Percentiles rank a stretch among this genome's conserved stretches.
phyloP scores from a whole-genome alignment of 768 basidiomycete species.

The Hericium alpestre region DNA sequence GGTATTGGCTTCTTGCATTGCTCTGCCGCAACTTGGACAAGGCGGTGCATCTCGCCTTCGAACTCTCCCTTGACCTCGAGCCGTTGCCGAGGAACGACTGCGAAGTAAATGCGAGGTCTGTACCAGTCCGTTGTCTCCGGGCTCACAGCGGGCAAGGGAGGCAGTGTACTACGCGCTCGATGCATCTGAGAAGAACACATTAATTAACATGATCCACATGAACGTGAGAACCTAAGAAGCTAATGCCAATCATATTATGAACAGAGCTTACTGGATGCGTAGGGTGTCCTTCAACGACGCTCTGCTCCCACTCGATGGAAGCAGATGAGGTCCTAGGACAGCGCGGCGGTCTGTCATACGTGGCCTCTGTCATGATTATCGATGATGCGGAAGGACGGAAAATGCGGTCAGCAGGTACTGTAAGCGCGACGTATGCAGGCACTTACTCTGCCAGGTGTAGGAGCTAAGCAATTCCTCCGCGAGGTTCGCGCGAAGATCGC shows the following conservation, averaged over 20 bases:
- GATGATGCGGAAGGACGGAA: not conserved
- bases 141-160: slow-evolving; percentile 7
- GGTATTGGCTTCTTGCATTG: slow-evolving; percentile 19
- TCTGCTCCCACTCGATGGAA: slow-evolving; percentile 48
- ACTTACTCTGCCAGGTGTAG: slow-evolving; percentile 33
- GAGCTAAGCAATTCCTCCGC: slow-evolving; percentile 35
- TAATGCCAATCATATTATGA: not conserved
- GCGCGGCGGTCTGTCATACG: slow-evolving; percentile 30
- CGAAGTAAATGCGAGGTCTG: slow-evolving; percentile 39
- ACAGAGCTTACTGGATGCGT: slow-evolving; percentile 39
- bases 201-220: not conserved
- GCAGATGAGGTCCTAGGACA: slow-evolving; percentile 32
- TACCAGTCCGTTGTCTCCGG: slow-evolving; percentile 34
- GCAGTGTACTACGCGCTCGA: slow-evolving; percentile 33
- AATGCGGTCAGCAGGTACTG: not conserved
- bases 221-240: slow-evolving; percentile 1
- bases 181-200: slow-evolving; percentile 34
- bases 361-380: slow-evolving; percentile 20
- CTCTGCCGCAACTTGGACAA: slow-evolving; percentile 26
- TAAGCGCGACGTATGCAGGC: not conserved
- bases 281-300: slow-evolving; percentile 47
- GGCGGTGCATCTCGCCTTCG: slow-evolving; percentile 22
- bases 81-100: slow-evolving; percentile 27
- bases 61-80: slow-evolving; percentile 35
- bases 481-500: slow-evolving; percentile 24